phyloP scores from a whole-genome alignment of 805 yeast species.

The Maudiozyma saulgeensis region DNA sequence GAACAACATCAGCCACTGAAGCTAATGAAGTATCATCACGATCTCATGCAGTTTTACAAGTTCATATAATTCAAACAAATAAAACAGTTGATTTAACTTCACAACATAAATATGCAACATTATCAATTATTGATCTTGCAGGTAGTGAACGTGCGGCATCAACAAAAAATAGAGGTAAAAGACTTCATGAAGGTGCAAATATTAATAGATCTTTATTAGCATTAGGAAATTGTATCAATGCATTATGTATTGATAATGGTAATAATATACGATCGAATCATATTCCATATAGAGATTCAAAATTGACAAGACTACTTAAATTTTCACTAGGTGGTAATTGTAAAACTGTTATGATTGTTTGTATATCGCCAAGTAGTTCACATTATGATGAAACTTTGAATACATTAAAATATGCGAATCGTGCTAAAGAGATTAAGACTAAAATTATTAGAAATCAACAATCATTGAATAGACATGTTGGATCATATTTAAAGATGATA shows the following conservation, averaged over 20 bases:
- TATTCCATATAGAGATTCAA: constrained; percentile 86
- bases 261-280: constrained; percentile 43
- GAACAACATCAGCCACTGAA: constrained; percentile 81
- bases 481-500: constrained; percentile 75
- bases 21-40: constrained; percentile 87
- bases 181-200: constrained; percentile 86
- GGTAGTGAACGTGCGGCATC: constrained; percentile 94
- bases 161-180: constrained; percentile 71
- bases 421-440: constrained; percentile 87
- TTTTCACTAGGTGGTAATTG: constrained; percentile 92
- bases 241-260: constrained; percentile 64
- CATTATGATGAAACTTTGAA: constrained; percentile 92
- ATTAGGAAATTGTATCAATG: constrained; percentile 88
- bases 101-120: constrained; percentile 64
- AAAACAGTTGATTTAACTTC: constrained; percentile 52
- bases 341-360: constrained; percentile 91
- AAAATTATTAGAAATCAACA: constrained; percentile 65
- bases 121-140: constrained; percentile 84
- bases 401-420: constrained; percentile 80
- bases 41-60: constrained; percentile 87
- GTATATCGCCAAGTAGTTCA: constrained; percentile 75
- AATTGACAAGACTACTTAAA: constrained; percentile 75
- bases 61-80: constrained; percentile 52
- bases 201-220: constrained; percentile 84
- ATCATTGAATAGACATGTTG: constrained; percentile 71